Evolutionary conservation across 371 early-diverging fungal genomes (phyloP).

Genomic region (Mucor racemosus): DNA sequence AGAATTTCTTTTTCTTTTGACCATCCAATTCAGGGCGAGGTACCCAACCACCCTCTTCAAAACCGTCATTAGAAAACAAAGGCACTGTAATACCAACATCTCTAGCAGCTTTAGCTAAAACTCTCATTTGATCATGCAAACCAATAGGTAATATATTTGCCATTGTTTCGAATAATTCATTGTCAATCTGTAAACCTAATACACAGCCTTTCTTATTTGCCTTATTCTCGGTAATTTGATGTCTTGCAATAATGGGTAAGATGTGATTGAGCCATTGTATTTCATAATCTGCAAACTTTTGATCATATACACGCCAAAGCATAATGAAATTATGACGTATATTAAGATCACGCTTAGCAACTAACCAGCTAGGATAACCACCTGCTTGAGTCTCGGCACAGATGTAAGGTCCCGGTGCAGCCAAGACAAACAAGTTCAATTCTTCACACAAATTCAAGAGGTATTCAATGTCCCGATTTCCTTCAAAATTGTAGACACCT

Average conservation of each 20-base stretch:
- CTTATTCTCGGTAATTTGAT: slow-evolving; percentile 75
- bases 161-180: slow-evolving; percentile 76
- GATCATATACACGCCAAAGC: slow-evolving; percentile 74
- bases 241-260: slow-evolving; percentile 75
- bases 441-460: slow-evolving; percentile 77
- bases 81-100: slow-evolving; percentile 82
- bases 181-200: slow-evolving; percentile 80
- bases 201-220: slow-evolving; percentile 65
- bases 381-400: slow-evolving; percentile 90
- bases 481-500: slow-evolving; percentile 80
- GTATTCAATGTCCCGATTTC: slow-evolving; percentile 76
- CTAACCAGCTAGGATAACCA: slow-evolving; percentile 85
- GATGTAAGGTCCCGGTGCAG: slow-evolving; percentile 89
- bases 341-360: slow-evolving; percentile 75
- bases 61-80: slow-evolving; percentile 82
- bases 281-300: slow-evolving; percentile 70
- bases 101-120: slow-evolving; percentile 77
- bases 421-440: slow-evolving; percentile 77
- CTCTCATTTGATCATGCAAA: slow-evolving; percentile 83
- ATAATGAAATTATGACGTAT: slow-evolving; percentile 74
- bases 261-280: slow-evolving; percentile 76
- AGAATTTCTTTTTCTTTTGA: slow-evolving; percentile 27
- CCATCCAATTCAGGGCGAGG: slow-evolving; percentile 52
- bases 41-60: slow-evolving; percentile 71
- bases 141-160: slow-evolving; percentile 70